Base-by-base conservation (phyloP, 345 rosid genomes). In the Populus tremula region DNA sequence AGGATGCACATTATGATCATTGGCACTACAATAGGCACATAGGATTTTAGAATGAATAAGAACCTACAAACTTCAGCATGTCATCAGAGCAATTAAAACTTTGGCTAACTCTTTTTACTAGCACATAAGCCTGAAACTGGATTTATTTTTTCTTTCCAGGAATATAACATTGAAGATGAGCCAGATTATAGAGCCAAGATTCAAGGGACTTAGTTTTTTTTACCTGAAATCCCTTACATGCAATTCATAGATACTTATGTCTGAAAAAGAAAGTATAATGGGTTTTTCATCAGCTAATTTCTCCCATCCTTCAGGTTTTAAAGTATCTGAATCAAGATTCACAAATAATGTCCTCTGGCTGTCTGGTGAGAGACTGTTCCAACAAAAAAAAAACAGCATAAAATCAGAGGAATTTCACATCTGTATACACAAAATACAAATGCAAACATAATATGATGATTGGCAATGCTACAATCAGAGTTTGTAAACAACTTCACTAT, bases 211-310 rank as follows among this genome's bases (percentile, higher is more conserved):
- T 65, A 68, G n/a, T 12, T 21, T 50, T 72, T 72, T 69, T 84
- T 80, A 94, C 98, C 99, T 95, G 78, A 91, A 95, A 84, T 95
- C 99, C 86, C 98, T 88, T 76, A 90, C 84, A 84, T 95, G 99
- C 87, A 95, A 85, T 91, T 95, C 99, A 88, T 93, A 93, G 77
- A 95, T 81, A 80, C 94, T 95, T 73, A 89, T 89, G 86, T 95
- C 97, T 5, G 93, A 87, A 79, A 80, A 85, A 33, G 97, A 90
- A 75, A 61, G 78, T 73, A 93, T 8, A 76, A 71, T 69, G 17
- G 93, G 94, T 78, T 94, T 94, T 87, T 86, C 81, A 74, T 91
- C 86, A 11, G 89, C 94, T 81, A 93, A 83, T 79, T 56, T 85
- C 49, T 91, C 90, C 99, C 99, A 95, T 82, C 90, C 88, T 80